A percentile compares a stretch with the other conserved stretches of the same genome.
Conservation (phyloP, 2,329 filamentous ascomycete genomes). For the Shiraia bambusicola region DNA sequence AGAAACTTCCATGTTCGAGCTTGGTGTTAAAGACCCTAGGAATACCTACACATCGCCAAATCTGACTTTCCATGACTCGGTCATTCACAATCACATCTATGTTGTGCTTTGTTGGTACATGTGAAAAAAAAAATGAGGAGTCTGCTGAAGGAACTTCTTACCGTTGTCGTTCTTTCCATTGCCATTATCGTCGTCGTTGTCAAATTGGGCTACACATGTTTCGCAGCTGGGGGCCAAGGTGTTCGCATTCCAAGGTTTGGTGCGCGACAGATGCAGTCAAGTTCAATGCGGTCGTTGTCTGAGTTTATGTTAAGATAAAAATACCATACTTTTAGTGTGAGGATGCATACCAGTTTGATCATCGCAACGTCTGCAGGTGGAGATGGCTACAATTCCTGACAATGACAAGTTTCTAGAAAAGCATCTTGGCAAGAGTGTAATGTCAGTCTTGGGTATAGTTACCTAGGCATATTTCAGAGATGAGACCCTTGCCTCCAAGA, state of each 20-base stretch:
- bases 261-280: conserved; percentile 35
- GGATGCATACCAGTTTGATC: conserved; percentile 16
- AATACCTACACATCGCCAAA: too few species aligned
- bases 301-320: background rate
- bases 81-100: conserved; percentile 13
- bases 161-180: conserved; percentile 20
- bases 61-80: too few species aligned
- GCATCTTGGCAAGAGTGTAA: conserved; percentile 24
- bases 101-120: conserved; percentile 3
- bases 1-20: background rate
- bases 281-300: conserved; percentile 26
- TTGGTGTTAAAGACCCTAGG: too few species aligned
- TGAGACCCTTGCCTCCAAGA: background rate
- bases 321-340: background rate
- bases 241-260: conserved; percentile 24
- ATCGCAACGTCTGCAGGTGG: conserved; percentile 29
- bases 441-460: too few species aligned
- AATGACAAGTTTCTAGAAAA: conserved; percentile 28
- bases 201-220: conserved; percentile 32
- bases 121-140: background rate
- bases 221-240: conserved; percentile 32
- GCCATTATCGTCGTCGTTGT: conserved; percentile 16
- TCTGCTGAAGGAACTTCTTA: background rate
- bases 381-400: conserved; percentile 21
- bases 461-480: too few species aligned